Evolutionary conservation across 2,329 filamentous ascomycete genomes (phyloP).

Genomic region (Fusarium mangiferae): DNA sequence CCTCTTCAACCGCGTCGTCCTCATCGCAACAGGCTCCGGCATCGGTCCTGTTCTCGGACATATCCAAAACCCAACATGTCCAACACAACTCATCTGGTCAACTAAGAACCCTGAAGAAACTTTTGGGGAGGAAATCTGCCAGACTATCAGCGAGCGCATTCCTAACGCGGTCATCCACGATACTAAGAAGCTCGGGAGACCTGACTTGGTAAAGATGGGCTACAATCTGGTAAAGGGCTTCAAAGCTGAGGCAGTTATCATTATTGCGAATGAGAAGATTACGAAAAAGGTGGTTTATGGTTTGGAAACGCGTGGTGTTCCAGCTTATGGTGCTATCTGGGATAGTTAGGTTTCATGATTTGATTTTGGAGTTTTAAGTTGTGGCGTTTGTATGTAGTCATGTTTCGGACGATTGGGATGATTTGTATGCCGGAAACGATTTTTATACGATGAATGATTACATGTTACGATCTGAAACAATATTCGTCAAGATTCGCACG

Average conservation of each 20-base stretch:
- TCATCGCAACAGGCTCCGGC: constrained; percentile 78
- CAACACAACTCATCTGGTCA: constrained; percentile 74
- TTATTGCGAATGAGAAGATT: constrained; percentile 76
- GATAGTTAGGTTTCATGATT: constrained; percentile 56
- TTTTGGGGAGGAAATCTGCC: constrained; percentile 68
- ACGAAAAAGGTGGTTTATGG: constrained; percentile 76
- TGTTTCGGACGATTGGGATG: not conserved
- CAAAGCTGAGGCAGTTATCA: constrained; percentile 74
- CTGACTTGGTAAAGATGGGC: constrained; percentile 62
- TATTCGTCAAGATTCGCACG: not conserved
- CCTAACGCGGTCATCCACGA: constrained; percentile 74
- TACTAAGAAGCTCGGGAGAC: constrained; percentile 68
- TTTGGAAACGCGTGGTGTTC: constrained; percentile 71
- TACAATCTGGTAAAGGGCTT: constrained; percentile 67
- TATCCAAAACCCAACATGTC: constrained; percentile 61
- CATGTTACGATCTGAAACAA: constrained; percentile 8
- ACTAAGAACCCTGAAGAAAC: constrained; percentile 70
- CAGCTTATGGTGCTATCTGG: constrained; percentile 79
- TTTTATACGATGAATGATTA: constrained; percentile 14
- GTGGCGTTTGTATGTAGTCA: not conserved
- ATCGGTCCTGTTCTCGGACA: constrained; percentile 75
- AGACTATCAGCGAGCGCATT: constrained; percentile 66
- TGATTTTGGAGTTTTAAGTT: constrained; percentile 1
- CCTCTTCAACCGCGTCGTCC: constrained; percentile 72
- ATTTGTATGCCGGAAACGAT: not conserved